Evolutionary conservation across 352 stramenopile genomes (phyloP), one percentile per base, ranked within the genome.

Genomic region (Thalassiosira hispida): DNA sequence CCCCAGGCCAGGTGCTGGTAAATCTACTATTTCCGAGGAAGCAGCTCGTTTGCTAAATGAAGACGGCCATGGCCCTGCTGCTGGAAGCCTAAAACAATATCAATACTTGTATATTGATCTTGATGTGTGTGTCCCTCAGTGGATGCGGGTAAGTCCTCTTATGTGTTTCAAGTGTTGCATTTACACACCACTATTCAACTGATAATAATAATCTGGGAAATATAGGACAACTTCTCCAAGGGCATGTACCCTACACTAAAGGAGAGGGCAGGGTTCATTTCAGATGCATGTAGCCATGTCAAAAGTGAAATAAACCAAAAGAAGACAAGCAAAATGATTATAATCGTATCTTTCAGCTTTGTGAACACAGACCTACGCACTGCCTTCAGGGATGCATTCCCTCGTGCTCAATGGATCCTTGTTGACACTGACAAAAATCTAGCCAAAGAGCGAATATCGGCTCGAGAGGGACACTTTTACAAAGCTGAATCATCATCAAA

Each of bases 101-200:
- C 20, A 55, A 20, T 74, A 63, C 29, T 73, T 70, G 25, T 27
- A 66, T 53, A 51, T 91, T 16, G 84, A 92, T 81, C 59, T 91
- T 14, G 87, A 92, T 80, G 76, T 89, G 31, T 92, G 87, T 71
- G 71, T 92, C 14, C 83, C 87, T 20, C 84, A 92, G 79, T 88
- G 77, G 73, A 91, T 92, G 87, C 70, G 59, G 29, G 66, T 75
- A 44, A 66, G 53, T 38, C 8, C 31, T 38, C 31, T 38, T 38
- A 3, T 38, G n/a, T n/a, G n/a, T n/a, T n/a, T n/a, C n/a, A n/a
- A n/a, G n/a, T n/a, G n/a, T n/a, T n/a, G n/a, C n/a, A n/a, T n/a
- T n/a, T n/a, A n/a, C n/a, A n/a, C n/a, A n/a, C n/a, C n/a, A n/a
- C n/a, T n/a, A n/a, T n/a, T n/a, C n/a, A 38, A 38, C 8, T 9